These are phyloP conservation scores for Hura crepitans DNA, from an alignment of 441 rosid genomes.

Conservation along the genomic window DNA sequence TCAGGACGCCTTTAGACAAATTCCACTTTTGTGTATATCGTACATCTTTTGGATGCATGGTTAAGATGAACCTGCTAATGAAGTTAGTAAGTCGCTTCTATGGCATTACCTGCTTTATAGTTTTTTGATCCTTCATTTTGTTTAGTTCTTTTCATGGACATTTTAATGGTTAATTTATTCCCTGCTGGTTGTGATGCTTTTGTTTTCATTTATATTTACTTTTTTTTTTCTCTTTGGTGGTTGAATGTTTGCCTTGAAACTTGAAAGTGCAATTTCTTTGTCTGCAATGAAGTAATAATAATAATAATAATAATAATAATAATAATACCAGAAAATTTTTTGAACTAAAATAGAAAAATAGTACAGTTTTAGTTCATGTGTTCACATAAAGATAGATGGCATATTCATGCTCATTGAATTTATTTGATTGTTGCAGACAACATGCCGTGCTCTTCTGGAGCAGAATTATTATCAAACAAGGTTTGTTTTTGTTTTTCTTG, in stretches of 20 bases:
- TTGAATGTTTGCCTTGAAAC: neutral
- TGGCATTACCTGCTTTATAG: neutral
- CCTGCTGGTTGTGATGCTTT: neutral
- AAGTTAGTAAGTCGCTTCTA: neutral
- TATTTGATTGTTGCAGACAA: slow-evolving; percentile 34
- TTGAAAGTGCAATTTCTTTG: neutral
- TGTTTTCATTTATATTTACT: too few relatives aligned
- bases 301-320: too few relatives aligned
- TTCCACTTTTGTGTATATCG: neutral
- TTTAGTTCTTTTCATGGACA: neutral
- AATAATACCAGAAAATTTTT: neutral
- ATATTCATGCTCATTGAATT: neutral
- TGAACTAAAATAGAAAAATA: neutral
- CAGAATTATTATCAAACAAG: slow-evolving; percentile 35
- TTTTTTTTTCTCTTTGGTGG: too few relatives aligned
- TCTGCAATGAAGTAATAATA: neutral
- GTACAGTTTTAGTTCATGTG: too few relatives aligned
- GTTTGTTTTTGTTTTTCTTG: slow-evolving; percentile 25
- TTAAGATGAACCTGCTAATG: neutral
- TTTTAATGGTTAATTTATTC: neutral
- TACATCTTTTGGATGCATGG: too few relatives aligned
- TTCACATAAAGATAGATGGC: too few relatives aligned
- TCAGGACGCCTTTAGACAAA: neutral
- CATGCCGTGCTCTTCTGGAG: slow-evolving; percentile 44
- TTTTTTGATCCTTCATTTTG: neutral